Evolutionary conservation across 1,284 basidiomycete genomes (phyloP), one percentile per base, ranked within the genome.

Genomic region (Pseudozyma pruni): DNA sequence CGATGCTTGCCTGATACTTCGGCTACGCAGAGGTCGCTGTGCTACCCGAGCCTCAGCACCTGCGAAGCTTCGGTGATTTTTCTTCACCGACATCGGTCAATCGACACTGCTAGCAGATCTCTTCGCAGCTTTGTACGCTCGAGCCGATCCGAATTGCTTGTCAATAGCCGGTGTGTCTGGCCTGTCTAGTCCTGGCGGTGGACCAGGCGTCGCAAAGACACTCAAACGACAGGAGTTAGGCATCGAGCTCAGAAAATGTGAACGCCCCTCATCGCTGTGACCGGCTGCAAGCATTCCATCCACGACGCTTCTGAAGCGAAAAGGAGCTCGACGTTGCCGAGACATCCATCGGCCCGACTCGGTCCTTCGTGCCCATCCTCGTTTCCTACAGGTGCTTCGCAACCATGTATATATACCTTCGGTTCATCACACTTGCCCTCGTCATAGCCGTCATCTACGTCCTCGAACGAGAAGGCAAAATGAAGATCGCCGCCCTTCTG

Each of bases 401-500:
- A 6, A 11, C 5, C 35, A 6, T 23, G 32, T 39, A 49, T 49
- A 39, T 48, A 45, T 20, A 14, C n/a, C 44, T 9, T 11, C 8
- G 23, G 16, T n/a, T n/a, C 16, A 16, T 20, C 42, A 4, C 32
- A n/a, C 25, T 47, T 32, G n/a, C n/a, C 25, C 19, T 29, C 27
- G 25, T 32, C 29, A 7, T n/a, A 8, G 9, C 16, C 39, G 4
- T 13, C 31, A 16, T 41, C 9, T 31, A 34, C n/a, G 13, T 25
- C 1, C 22, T 16, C 22, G 13, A 39, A 14, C 16, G 17, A 10
- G 27, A 11, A 38, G 17, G 29, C 37, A 64, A 29, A 27, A 64
- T 64, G 61, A 64, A 58, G 46, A 25, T 53, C 25, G 31, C 40
- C 37, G 11, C 47, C n/a, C 48, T 62, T 32, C 16, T 54, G 11